phyloP scores from a whole-genome alignment of 139 green algal species.

The Asterochloris sp. region DNA sequence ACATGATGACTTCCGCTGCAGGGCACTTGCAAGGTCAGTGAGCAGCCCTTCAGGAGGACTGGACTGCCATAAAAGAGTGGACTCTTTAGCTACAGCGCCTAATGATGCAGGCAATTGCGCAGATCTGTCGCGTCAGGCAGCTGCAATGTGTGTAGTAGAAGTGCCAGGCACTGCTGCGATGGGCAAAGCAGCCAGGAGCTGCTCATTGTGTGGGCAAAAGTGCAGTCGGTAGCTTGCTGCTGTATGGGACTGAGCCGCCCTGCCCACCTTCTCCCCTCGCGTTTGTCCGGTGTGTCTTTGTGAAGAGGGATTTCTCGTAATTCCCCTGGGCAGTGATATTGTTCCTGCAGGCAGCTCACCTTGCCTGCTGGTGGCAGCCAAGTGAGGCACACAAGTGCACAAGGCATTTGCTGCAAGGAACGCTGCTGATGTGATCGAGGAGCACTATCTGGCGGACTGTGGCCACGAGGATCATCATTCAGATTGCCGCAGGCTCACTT shows the following conservation, averaged over 20 bases:
- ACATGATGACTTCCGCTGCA: slow-evolving; percentile 95
- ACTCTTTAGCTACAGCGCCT: not conserved
- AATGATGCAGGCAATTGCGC: no score
- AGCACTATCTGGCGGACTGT: not conserved
- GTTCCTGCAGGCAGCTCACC: slow-evolving; percentile 47
- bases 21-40: not conserved
- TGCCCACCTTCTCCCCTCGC: slow-evolving; percentile 84
- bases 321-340: slow-evolving; percentile 76
- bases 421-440: not conserved
- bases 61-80: not conserved
- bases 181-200: not conserved
- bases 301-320: slow-evolving; percentile 93
- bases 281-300: slow-evolving; percentile 89
- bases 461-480: not conserved
- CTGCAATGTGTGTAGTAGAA: not conserved
- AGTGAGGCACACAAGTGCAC: not conserved
- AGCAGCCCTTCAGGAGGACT: not conserved
- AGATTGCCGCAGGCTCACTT: slow-evolving; percentile 55
- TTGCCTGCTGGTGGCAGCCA: not conserved
- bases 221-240: not conserved
- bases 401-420: not conserved
- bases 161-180: not conserved
- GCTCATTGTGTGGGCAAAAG: not conserved
- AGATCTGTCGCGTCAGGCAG: no score
- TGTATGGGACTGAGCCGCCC: not conserved